phyloP scores from a whole-genome alignment of 176 grass and related monocot species.

The Carex parvula region DNA sequence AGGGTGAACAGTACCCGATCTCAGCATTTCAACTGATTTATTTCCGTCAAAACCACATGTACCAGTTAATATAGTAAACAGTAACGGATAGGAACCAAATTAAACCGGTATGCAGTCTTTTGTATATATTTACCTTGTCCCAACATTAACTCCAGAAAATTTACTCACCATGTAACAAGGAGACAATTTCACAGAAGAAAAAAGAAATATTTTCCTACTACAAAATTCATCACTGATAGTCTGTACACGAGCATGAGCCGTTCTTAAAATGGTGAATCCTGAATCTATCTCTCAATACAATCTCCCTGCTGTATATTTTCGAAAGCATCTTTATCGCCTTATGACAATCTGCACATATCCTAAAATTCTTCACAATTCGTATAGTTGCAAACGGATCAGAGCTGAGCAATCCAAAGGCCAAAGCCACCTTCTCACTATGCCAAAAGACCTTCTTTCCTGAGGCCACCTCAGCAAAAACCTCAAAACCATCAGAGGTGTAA shows the following conservation, averaged over 20 bases:
- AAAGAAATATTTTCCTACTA: neutral
- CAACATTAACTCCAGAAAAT: neutral
- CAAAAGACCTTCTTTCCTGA: conserved; percentile 50
- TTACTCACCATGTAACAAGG: neutral
- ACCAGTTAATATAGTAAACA: neutral
- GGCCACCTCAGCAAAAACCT: conserved; percentile 55
- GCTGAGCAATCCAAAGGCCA: conserved; percentile 71
- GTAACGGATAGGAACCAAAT: neutral
- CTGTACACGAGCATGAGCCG: conserved; percentile 77
- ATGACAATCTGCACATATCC: conserved; percentile 77
- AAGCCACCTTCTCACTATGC: conserved; percentile 74
- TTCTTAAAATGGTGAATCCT: conserved; percentile 75
- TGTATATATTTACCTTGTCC: neutral
- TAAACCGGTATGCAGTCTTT: neutral
- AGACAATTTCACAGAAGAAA: neutral
- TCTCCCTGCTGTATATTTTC: conserved; percentile 47
- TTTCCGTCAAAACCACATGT: neutral
- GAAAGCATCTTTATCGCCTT: conserved; percentile 67
- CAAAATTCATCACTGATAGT: conserved; percentile 49
- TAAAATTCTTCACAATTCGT: conserved; percentile 74
- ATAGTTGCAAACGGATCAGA: conserved; percentile 36
- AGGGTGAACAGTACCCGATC: too few relatives aligned
- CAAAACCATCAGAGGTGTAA: conserved; percentile 52
- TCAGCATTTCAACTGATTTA: too few relatives aligned
- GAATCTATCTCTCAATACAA: conserved; percentile 67